phyloP scores from a whole-genome alignment of 1,139 yeast genomes.

The Barnettozyma hawaiiensis region DNA sequence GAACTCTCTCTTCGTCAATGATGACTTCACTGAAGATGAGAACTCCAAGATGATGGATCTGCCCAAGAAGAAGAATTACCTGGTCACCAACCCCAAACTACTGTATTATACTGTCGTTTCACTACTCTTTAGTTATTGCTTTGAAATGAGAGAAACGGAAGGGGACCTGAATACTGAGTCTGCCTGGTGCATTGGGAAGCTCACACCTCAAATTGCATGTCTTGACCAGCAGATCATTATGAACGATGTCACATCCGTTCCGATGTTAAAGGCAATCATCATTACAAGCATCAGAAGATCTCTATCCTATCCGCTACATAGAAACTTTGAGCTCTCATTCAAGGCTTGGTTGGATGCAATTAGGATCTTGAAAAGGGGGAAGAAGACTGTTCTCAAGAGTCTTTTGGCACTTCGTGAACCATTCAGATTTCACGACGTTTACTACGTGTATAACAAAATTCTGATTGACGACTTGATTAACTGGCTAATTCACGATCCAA shows the following conservation, averaged over 20 bases:
- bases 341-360: conserved; percentile 77
- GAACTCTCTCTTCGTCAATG: conserved; percentile 37
- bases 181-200: conserved; percentile 89
- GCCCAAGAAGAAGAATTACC: conserved; percentile 58
- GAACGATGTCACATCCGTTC: conserved; percentile 27
- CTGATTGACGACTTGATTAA: conserved; percentile 75
- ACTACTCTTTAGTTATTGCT: conserved; percentile 64
- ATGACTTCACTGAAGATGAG: conserved; percentile 52
- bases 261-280: conserved; percentile 47
- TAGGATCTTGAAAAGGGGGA: conserved; percentile 61
- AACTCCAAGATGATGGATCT: conserved; percentile 61
- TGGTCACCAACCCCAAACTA: conserved; percentile 48
- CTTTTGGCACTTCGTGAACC: conserved; percentile 60
- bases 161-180: conserved; percentile 84
- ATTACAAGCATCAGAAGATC: conserved; percentile 66
- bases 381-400: conserved; percentile 53
- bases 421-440: conserved; percentile 83
- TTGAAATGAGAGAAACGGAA: conserved; percentile 66
- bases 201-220: conserved; percentile 70
- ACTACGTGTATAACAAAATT: conserved; percentile 77
- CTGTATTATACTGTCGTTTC: conserved; percentile 58
- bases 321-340: conserved; percentile 55
- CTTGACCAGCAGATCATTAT: conserved; percentile 55
- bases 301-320: conserved; percentile 70
- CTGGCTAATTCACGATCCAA: conserved; percentile 63